Base-by-base conservation (phyloP, 192 early-diverging fungal genomes). In the Coemansia sp. region DNA sequence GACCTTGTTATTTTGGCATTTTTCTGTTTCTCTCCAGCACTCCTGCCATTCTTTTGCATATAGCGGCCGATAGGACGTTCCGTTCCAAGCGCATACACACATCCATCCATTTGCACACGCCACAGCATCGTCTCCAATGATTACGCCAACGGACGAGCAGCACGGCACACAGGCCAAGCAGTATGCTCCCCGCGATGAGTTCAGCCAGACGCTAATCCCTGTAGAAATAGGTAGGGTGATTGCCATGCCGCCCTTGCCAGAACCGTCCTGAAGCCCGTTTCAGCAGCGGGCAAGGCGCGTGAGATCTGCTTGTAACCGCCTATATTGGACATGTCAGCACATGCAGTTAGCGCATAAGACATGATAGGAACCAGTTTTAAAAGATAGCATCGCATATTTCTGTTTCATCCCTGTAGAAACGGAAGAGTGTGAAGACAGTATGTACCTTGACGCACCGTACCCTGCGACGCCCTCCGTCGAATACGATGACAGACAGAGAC, bases 391-490 rank as follows among this genome's bases (percentile, higher is more conserved):
- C 7, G 4, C 7, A n/a, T 16, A 0, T 10, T 16, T 49, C 32
- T 50, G 22, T 9, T 41, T 9, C 13, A 25, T 49, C 43, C 2
- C 40, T 65, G 44, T 56, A 59, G 61, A 58, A 76, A 79, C 91
- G 92, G 89, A 87, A 86, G 81, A 92, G 91, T 82, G 85, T 88
- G 80, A 87, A 86, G 81, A 60, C 74, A 48, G 5, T 0, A 49
- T 56, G 12, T 10, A 20, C 5, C 19, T 56, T 22, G 54, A 56
- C 22, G 20, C 4, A 37, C n/a, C 25, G 1, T 56, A 56, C 25
- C 32, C 17, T 37, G n/a, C 19, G 12, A 56, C 20, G 54, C 22
- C 32, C 0, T 37, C 22, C 19, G 32, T 25, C 5, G 17, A n/a
- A 10, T 7, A 11, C 25, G 54, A 56, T 6, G 54, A 56, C 13